Base-by-base conservation (phyloP, 371 early-diverging fungal species). In the Capniomyces stellatus region DNA sequence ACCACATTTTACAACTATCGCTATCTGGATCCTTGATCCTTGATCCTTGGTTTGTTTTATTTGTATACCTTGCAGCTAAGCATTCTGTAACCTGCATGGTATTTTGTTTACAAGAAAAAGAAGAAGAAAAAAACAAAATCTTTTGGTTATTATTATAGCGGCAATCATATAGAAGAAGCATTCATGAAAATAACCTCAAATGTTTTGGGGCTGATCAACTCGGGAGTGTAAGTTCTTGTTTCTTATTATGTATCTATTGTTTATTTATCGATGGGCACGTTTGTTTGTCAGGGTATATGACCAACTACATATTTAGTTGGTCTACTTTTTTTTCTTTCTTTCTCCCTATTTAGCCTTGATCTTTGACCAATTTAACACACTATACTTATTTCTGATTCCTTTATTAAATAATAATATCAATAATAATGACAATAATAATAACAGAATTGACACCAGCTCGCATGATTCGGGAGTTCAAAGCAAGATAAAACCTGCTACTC, bases 321-420 rank as follows among this genome's bases (percentile, higher is more conserved):
- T 10, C 21, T 8, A 25, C 8, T 21, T 10, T 19, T 44, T 6
- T 6, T 25, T 19, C 21, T n/a, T 25, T 25, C 25, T 8, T 12
- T 44, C 21, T 21, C 4, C 12, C 12, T 22, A 21, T 44, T 44
- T 21, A 44, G 44, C 4, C 10, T n/a, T 12, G 44, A n/a, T n/a
- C n/a, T n/a, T n/a, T n/a, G n/a, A n/a, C n/a, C n/a, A 44, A 44
- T 44, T 44, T 6, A n/a, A 19, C 6, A 10, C 21, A 10, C 4
- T 25, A 44, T 12, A 44, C n/a, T 52, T 56, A 30, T 63, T 59
- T 27, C 59, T 69, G 30, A 46, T 55, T 4, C 93, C 93, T 0
- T 63, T 91, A 44, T 77, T 78, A 35, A 35, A 6, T 15, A 6
- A 10, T 6, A 15, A 35, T 10, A 35, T 35, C 15, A 6, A 35